A percentile compares a stretch with the other conserved stretches of the same genome.
phyloP scores from a whole-genome alignment of 805 yeast species.

The Kodamaea restingae region DNA sequence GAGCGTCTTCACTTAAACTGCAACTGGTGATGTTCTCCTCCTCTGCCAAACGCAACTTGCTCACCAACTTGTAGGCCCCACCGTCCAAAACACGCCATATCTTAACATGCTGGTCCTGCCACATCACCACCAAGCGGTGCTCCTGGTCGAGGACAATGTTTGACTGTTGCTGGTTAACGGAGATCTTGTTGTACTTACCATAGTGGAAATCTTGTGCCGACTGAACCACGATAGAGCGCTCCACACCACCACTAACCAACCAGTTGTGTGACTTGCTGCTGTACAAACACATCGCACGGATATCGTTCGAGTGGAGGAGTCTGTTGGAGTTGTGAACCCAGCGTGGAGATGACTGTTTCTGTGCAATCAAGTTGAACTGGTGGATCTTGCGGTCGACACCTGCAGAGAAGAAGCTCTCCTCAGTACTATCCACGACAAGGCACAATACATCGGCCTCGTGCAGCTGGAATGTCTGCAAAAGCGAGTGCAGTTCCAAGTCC shows the following conservation, averaged over 20 bases:
- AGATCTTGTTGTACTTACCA: conserved; percentile 68
- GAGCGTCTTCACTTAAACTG: conserved; percentile 60
- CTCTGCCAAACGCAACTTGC: conserved; percentile 62
- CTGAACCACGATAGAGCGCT: conserved; percentile 62
- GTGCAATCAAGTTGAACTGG: conserved; percentile 52
- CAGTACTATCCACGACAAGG: conserved; percentile 55
- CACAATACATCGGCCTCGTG: conserved; percentile 92
- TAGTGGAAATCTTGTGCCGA: conserved; percentile 64
- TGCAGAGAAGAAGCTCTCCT: conserved; percentile 71
- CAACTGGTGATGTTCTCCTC: conserved; percentile 78
- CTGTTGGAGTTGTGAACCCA: conserved; percentile 80
- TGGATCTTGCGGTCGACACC: conserved; percentile 93
- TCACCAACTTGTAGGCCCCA: conserved; percentile 52
- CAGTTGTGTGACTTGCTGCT: conserved; percentile 66
- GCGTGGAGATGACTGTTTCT: conserved; percentile 32
- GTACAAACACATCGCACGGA: conserved; percentile 68
- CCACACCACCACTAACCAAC: conserved; percentile 81
- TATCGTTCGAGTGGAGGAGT: conserved; percentile 80
- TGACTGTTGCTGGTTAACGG: conserved; percentile 55
- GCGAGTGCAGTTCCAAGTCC: conserved; percentile 75
- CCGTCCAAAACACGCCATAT: conserved; percentile 61
- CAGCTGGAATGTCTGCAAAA: conserved; percentile 73
- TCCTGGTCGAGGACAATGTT: conserved; percentile 46
- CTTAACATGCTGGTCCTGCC: conserved; percentile 80
- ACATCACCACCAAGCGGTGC: conserved; percentile 58